Evolutionary conservation across 495 filamentous ascomycete species (phyloP), one percentile per base, ranked within the genome.

Genomic region (Hypomontagnella submonticulosa): DNA sequence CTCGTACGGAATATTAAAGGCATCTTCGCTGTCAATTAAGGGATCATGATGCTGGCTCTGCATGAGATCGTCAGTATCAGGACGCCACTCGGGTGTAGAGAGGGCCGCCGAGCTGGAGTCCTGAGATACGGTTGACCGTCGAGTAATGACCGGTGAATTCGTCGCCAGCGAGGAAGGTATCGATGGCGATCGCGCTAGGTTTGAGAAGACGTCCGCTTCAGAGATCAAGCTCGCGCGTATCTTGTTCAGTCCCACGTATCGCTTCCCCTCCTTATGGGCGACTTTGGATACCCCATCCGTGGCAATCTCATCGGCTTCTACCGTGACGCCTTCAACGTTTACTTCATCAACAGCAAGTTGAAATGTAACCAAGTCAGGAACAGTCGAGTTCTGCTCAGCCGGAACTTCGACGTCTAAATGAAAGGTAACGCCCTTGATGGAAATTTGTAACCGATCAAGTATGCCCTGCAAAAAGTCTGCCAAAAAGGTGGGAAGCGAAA

Each of bases 391-490:
- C 49, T 83, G 77, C 37, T 92, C 88, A 12, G 88, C 75, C 0
- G 87, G 85, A 27, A 92, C 75, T 44, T 86, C 80, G 13, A 93
- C 79, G 63, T 92, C 86, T 23, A 87, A 62, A 55, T 83, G 80
- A 55, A 88, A 77, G 9, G 78, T 76, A 11, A 90, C 79, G 40
- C 80, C 73, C 41, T 81, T 83, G 37, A 97, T 82, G 30, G 80
- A 81, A 13, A 97, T 75, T 74, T 92, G 84, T 19, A 96, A 75
- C 37, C 93, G 86, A 71, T 97, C 92, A 32, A 86, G 80, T 56
- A 97, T 86, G 4, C 92, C 92, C 72, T 92, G 88, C 0, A 98
- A 75, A 67, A 96, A 94, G 19, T 84, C 88, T 8, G 92, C 88
- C 11, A 99, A 80, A 66, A 97, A 94, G 2, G 78, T 85, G 8